Conservation (phyloP, 148 eudicot genomes). For the Chenopodium berlandieri region DNA sequence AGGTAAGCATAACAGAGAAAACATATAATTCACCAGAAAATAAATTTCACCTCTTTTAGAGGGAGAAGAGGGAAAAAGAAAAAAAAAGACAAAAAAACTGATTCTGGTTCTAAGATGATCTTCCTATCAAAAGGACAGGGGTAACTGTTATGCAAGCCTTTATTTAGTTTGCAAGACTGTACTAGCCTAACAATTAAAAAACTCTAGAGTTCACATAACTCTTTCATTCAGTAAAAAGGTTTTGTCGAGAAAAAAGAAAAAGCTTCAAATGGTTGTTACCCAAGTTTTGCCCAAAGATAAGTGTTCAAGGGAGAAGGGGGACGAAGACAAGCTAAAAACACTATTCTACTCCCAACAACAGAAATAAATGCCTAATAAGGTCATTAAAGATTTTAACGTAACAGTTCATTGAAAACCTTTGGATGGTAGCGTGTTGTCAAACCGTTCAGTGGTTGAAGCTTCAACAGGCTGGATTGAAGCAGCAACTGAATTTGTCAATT, state of each 20-base stretch:
- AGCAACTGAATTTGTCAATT: conserved; percentile 37
- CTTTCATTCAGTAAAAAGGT: not conserved
- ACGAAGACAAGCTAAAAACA: not conserved
- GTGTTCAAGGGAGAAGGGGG: not conserved
- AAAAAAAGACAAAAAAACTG: not conserved
- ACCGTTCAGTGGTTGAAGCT: conserved; percentile 39
- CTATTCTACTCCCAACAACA: not conserved
- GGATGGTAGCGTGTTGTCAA: conserved; percentile 72
- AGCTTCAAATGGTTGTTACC: not conserved
- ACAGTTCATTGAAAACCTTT: conserved; percentile 53
- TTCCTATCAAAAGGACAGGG: not conserved
- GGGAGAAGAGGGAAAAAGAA: not conserved
- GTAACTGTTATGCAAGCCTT: not conserved
- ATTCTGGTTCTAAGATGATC: not conserved
- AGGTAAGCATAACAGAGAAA: not conserved
- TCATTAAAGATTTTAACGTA: not conserved
- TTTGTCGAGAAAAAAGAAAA: not conserved
- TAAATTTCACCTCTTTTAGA: not conserved
- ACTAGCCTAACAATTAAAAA: not conserved
- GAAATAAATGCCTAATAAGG: not conserved
- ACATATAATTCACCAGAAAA: not conserved
- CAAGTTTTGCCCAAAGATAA: not conserved
- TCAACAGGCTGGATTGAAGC: conserved; percentile 56
- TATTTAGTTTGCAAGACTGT: not conserved
- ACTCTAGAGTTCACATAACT: not conserved